These are phyloP conservation scores for Plasmodium gonderi DNA, from an alignment of 169 alveolate species.

Conservation along the genomic window DNA sequence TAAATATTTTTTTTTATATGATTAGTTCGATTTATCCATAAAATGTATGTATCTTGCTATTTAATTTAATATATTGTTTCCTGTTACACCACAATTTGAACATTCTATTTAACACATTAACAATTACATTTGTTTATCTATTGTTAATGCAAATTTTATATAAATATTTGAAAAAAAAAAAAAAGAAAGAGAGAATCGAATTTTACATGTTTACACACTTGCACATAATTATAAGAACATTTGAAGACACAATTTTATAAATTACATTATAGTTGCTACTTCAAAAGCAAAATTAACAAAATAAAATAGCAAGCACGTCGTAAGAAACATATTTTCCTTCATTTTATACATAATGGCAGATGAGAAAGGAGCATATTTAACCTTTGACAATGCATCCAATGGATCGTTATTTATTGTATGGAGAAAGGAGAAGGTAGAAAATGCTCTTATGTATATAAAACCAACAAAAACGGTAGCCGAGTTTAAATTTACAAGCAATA, in stretches of 20 bases:
- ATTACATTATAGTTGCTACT: not conserved
- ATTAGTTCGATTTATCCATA: not conserved
- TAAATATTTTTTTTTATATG: not conserved
- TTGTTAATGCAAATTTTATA: not conserved
- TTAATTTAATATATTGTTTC: not conserved
- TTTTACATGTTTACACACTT: not conserved
- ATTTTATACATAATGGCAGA: conserved; percentile 31
- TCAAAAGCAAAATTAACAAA: not conserved
- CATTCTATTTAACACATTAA: not conserved
- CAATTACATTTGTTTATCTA: not conserved
- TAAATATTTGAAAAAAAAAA: conserved; percentile 4
- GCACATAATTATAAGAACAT: not conserved
- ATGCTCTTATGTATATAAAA: conserved; percentile 67
- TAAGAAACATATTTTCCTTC: not conserved
- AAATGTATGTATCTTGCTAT: not conserved
- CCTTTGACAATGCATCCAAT: conserved; percentile 77
- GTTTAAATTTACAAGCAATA: conserved; percentile 67
- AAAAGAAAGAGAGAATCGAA: not conserved
- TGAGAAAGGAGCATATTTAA: conserved; percentile 75
- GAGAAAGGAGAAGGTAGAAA: conserved; percentile 65
- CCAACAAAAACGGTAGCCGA: conserved; percentile 77
- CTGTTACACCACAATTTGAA: not conserved
- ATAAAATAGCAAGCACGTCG: not conserved
- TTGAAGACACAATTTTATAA: not conserved
- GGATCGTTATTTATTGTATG: conserved; percentile 79